A percentile compares a stretch with the other conserved stretches of the same genome.
Evolutionary conservation across 371 early-diverging fungal species (phyloP).

Genomic region (Umbelopsis sp.): DNA sequence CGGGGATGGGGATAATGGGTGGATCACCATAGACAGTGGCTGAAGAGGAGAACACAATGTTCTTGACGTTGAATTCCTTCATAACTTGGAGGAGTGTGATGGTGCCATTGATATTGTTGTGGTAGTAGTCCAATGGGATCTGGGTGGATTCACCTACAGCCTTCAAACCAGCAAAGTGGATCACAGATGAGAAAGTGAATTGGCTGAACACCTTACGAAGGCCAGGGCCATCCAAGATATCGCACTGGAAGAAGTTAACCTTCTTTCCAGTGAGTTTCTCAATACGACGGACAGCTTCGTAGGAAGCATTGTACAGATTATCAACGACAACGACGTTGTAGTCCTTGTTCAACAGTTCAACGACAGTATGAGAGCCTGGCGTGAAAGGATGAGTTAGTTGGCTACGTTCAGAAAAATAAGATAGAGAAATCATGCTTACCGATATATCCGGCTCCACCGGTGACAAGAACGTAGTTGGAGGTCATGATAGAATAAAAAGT

Average conservation of each 20-base stretch:
- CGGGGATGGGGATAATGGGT: slow-evolving; percentile 53
- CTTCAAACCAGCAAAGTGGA: slow-evolving; percentile 86
- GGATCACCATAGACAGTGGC: slow-evolving; percentile 77
- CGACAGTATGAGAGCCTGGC: slow-evolving; percentile 90
- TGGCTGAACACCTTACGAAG: slow-evolving; percentile 72
- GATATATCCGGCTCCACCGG: slow-evolving; percentile 60
- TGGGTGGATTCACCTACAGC: slow-evolving; percentile 77
- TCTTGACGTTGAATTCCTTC: slow-evolving; percentile 60
- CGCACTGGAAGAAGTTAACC: slow-evolving; percentile 72
- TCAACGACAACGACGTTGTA: slow-evolving; percentile 81
- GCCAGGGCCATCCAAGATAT: slow-evolving; percentile 67
- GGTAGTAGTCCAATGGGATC: slow-evolving; percentile 73
- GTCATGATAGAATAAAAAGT: neutral
- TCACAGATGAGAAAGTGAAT: slow-evolving; percentile 61
- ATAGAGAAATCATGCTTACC: slow-evolving; percentile 35
- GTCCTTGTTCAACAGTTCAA: slow-evolving; percentile 75
- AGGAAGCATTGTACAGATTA: slow-evolving; percentile 80
- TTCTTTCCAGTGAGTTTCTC: slow-evolving; percentile 61
- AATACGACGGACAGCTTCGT: slow-evolving; percentile 72
- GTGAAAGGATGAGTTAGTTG: neutral
- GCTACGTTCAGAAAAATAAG: neutral
- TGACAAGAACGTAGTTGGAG: slow-evolving; percentile 42
- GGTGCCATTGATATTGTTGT: slow-evolving; percentile 78
- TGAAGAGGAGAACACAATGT: slow-evolving; percentile 82
- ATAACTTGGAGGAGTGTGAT: slow-evolving; percentile 67